Percentiles rank a stretch among this genome's conserved stretches.
phyloP scores from a whole-genome alignment of 1,284 basidiomycete species.

The Sanghuangporus sanghuang region DNA sequence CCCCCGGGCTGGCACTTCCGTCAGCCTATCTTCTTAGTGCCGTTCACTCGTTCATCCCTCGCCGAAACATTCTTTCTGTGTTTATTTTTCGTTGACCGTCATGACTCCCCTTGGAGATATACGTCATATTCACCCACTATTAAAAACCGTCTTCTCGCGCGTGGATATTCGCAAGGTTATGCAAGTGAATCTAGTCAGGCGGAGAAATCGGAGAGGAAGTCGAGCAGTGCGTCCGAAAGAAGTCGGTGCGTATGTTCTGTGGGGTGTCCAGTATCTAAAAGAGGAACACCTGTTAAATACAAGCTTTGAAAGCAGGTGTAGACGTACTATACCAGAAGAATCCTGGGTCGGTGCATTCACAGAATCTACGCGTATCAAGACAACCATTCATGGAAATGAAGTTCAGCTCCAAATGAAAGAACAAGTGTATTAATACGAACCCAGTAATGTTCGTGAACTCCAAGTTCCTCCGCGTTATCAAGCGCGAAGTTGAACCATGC shows the following conservation, averaged over 20 bases:
- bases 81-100: neutral
- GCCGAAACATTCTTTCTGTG: neutral
- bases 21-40: neutral
- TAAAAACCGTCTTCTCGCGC: neutral
- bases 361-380: constrained; percentile 34
- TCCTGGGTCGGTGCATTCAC: constrained; percentile 39
- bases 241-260: constrained; percentile 45
- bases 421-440: constrained; percentile 22
- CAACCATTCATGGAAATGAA: neutral
- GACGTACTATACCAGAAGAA: constrained; percentile 54
- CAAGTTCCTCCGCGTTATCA: constrained; percentile 33
- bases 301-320: neutral
- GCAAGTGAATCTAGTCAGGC: neutral
- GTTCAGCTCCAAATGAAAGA: neutral
- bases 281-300: neutral
- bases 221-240: constrained; percentile 39
- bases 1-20: neutral
- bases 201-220: constrained; percentile 25
- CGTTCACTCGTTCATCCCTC: neutral
- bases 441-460: constrained; percentile 50
- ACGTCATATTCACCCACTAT: neutral
- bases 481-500: constrained; percentile 43
- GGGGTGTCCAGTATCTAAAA: constrained; percentile 41
- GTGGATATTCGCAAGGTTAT: too few species aligned
- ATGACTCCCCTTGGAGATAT: too few species aligned